Percentiles rank a stretch among this genome's conserved stretches.
Evolutionary conservation across 352 stramenopile genomes (phyloP).

Genomic region (Pseudoperonospora humuli): DNA sequence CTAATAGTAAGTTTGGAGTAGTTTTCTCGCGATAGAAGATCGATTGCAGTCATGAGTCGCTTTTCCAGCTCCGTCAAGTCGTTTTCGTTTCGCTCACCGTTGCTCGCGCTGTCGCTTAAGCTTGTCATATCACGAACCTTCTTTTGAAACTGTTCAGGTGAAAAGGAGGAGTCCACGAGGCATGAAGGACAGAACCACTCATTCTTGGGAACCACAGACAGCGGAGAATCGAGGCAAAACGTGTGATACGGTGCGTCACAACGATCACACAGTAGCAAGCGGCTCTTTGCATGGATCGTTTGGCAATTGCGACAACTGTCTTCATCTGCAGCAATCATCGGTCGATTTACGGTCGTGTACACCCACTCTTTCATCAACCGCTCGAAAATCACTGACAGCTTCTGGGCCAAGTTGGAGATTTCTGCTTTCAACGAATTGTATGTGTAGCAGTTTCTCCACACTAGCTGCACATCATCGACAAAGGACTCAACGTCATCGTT

Average conservation of each 20-base stretch:
- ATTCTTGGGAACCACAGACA: slow-evolving; percentile 42
- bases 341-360: slow-evolving; percentile 42
- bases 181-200: slow-evolving; percentile 80
- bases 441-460: slow-evolving; percentile 83
- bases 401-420: slow-evolving; percentile 68
- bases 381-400: slow-evolving; percentile 70
- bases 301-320: slow-evolving; percentile 73
- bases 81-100: slow-evolving; percentile 23
- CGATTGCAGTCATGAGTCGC: slow-evolving; percentile 43
- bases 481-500: slow-evolving; percentile 76
- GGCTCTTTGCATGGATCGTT: slow-evolving; percentile 59
- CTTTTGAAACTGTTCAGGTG: slow-evolving; percentile 43
- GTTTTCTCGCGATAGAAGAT: slow-evolving; percentile 61
- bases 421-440: slow-evolving; percentile 81
- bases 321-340: slow-evolving; percentile 59
- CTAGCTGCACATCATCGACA: slow-evolving; percentile 68
- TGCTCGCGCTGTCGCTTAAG: slow-evolving; percentile 7
- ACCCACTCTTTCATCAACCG: slow-evolving; percentile 79
- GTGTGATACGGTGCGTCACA: slow-evolving; percentile 82
- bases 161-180: slow-evolving; percentile 43
- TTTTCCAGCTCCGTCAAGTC: slow-evolving; percentile 63
- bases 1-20: slow-evolving; percentile 42
- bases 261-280: slow-evolving; percentile 64
- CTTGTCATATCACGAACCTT: slow-evolving; percentile 25
- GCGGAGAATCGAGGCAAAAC: slow-evolving; percentile 61